phyloP scores from a whole-genome alignment of 768 basidiomycete species.

The Trametes cingulata region DNA sequence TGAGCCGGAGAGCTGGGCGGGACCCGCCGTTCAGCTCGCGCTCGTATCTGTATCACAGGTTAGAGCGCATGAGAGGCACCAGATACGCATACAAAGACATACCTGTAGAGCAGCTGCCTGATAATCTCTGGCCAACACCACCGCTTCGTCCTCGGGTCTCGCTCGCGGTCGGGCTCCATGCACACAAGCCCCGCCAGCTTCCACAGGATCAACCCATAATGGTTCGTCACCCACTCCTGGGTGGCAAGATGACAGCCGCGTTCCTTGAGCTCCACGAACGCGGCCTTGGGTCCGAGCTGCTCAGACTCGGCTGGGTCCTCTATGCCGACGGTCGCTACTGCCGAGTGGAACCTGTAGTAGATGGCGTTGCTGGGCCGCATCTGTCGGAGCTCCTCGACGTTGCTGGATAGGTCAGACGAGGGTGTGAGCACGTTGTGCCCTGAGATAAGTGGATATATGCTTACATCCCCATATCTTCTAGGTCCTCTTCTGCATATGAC shows the following conservation, averaged over 20 bases:
- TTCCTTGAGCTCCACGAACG: conserved; percentile 52
- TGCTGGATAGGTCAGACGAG: conserved; percentile 37
- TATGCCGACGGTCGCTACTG: not conserved
- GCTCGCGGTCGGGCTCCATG: conserved; percentile 65
- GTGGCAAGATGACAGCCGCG: conserved; percentile 70
- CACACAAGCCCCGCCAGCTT: conserved; percentile 86
- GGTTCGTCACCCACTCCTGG: conserved; percentile 86
- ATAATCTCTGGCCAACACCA: conserved; percentile 89
- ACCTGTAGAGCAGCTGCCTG: conserved; percentile 87
- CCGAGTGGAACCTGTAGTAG: conserved; percentile 60
- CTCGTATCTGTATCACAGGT: conserved; percentile 71
- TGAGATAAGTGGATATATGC: not conserved
- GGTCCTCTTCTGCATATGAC: conserved; percentile 21
- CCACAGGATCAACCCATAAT: conserved; percentile 91
- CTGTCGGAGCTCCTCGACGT: conserved; percentile 49
- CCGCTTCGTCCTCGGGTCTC: conserved; percentile 44
- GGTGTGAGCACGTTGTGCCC: not conserved
- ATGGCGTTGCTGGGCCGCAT: conserved; percentile 56
- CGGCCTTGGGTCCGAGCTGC: conserved; percentile 52
- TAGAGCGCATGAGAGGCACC: too few species aligned
- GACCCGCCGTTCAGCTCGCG: conserved; percentile 77
- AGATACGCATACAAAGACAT: too few species aligned
- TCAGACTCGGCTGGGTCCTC: conserved; percentile 15
- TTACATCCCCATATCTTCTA: conserved; percentile 30
- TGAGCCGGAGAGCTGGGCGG: conserved; percentile 78